Evolutionary conservation across 2,329 filamentous ascomycete species (phyloP).

Genomic region (Amesomyces nigricolor): DNA sequence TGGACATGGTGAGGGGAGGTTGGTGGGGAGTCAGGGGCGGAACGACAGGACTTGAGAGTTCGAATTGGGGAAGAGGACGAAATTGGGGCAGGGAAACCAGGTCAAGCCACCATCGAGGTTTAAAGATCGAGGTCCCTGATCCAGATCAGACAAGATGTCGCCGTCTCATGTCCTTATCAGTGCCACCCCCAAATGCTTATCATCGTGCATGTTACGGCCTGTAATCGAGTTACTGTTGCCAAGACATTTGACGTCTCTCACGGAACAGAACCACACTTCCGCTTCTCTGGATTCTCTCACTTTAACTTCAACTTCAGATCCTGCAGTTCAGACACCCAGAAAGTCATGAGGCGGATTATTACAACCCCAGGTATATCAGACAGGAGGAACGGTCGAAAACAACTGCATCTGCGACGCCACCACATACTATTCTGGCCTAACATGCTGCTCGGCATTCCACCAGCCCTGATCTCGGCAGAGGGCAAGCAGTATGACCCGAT

Average conservation of each 20-base stretch:
- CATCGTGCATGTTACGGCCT: background rate
- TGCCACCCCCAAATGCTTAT: conserved; percentile 5
- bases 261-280: background rate
- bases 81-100: background rate
- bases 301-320: background rate
- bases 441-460: too few species aligned
- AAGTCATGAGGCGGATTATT: too few species aligned
- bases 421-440: too few species aligned
- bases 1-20: conserved; percentile 24
- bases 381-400: too few species aligned
- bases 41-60: background rate
- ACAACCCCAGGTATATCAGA: too few species aligned
- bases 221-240: conserved; percentile 1
- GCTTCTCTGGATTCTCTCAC: background rate
- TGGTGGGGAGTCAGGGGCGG: background rate
- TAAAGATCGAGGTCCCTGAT: background rate
- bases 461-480: too few species aligned
- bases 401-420: too few species aligned
- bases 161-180: conserved; percentile 5
- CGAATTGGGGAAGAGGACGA: background rate
- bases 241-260: background rate
- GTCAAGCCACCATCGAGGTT: background rate
- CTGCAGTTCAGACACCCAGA: too few species aligned
- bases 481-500: too few species aligned
- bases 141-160: background rate